A percentile compares a stretch with the other conserved stretches of the same genome.
phyloP scores from a whole-genome alignment of 2,329 filamentous ascomycete species.

The Aciculosporium take region DNA sequence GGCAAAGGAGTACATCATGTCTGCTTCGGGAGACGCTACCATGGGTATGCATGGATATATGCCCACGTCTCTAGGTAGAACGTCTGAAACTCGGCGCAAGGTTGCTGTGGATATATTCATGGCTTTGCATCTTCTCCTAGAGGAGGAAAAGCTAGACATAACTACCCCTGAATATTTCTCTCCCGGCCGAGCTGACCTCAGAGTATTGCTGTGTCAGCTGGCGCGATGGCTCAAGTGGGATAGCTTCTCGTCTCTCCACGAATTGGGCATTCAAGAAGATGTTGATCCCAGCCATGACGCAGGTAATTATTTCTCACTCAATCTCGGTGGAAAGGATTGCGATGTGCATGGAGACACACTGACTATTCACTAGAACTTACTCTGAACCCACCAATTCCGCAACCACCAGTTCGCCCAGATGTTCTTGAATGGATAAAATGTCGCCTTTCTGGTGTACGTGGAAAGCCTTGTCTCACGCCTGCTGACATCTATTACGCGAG shows the following conservation, averaged over 20 bases:
- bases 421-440: constrained; percentile 40
- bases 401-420: constrained; percentile 23
- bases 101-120: constrained; percentile 55
- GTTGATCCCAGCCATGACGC: constrained; percentile 23
- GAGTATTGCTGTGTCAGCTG: constrained; percentile 68
- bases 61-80: constrained; percentile 42
- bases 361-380: constrained; percentile 15
- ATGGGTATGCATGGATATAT: constrained; percentile 45
- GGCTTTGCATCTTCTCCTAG: constrained; percentile 70
- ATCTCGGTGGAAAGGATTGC: no score
- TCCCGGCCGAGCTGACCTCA: constrained; percentile 37
- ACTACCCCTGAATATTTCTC: constrained; percentile 30
- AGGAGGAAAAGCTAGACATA: constrained; percentile 74
- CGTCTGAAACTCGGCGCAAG: constrained; percentile 42
- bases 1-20: constrained; percentile 51
- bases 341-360: not conserved
- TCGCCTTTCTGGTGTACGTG: constrained; percentile 25
- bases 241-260: constrained; percentile 32
- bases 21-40: constrained; percentile 39
- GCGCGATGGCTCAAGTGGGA: constrained; percentile 67
- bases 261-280: constrained; percentile 38
- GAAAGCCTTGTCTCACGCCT: constrained; percentile 26
- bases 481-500: constrained; percentile 30
- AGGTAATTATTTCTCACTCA: constrained; percentile 25
- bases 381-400: constrained; percentile 18